These are phyloP conservation scores for Colletotrichum aenigma DNA, from an alignment of 2,329 filamentous ascomycete genomes.

Conservation along the genomic window DNA sequence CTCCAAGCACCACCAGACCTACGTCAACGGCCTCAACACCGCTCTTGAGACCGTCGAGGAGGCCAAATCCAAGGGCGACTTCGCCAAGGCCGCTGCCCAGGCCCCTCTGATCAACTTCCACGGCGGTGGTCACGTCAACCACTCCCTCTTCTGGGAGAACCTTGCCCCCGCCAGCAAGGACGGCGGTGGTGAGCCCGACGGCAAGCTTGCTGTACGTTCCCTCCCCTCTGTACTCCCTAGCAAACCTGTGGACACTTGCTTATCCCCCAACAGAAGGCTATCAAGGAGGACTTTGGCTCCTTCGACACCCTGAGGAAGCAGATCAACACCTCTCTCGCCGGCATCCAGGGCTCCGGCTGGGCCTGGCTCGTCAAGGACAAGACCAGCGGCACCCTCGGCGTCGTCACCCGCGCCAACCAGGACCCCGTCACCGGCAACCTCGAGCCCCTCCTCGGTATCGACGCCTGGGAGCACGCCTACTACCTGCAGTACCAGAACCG, in stretches of 20 bases:
- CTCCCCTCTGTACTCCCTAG: slow-evolving; percentile 16
- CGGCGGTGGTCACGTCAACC: slow-evolving; percentile 85
- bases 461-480: slow-evolving; percentile 97
- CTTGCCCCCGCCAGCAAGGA: slow-evolving; percentile 70
- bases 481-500: slow-evolving; percentile 97
- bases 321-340: slow-evolving; percentile 71
- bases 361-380: slow-evolving; percentile 84
- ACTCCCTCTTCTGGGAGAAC: slow-evolving; percentile 86
- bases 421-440: slow-evolving; percentile 87
- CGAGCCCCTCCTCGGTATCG: slow-evolving; percentile 83
- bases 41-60: slow-evolving; percentile 73
- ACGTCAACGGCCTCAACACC: slow-evolving; percentile 87
- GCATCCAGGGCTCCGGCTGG: slow-evolving; percentile 88
- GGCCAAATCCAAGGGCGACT: slow-evolving; percentile 68
- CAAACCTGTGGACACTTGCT: neutral
- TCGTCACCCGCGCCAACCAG: slow-evolving; percentile 82
- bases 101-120: slow-evolving; percentile 75
- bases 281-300: slow-evolving; percentile 71
- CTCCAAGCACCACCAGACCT: slow-evolving; percentile 92
- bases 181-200: slow-evolving; percentile 63
- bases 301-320: slow-evolving; percentile 68
- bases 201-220: slow-evolving; percentile 66
- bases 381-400: slow-evolving; percentile 61
- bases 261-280: slow-evolving; percentile 47
- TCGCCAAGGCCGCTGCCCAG: slow-evolving; percentile 51